These are phyloP conservation scores for Amborella trichopoda DNA, from an alignment of 164 flowering plant species.

Conservation along the genomic window DNA sequence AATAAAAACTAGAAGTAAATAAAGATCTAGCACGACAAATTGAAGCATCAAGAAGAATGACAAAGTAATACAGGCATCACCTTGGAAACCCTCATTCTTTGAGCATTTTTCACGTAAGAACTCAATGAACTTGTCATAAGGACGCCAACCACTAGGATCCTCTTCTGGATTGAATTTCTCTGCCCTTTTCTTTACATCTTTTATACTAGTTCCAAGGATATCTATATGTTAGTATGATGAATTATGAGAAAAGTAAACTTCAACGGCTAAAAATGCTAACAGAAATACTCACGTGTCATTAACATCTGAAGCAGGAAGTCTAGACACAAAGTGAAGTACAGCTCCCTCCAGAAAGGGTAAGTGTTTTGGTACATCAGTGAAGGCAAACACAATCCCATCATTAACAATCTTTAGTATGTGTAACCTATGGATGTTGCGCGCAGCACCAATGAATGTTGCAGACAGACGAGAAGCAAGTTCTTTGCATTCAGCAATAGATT, in stretches of 20 bases:
- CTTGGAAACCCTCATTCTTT: constrained; percentile 67
- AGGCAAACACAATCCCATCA: constrained; percentile 72
- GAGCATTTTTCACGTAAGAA: constrained; percentile 61
- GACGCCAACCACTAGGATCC: constrained; percentile 99
- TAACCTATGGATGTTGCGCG: constrained; percentile 65
- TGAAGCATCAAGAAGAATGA: background rate
- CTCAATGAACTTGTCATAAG: constrained; percentile 61
- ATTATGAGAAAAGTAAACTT: background rate
- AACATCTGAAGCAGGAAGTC: constrained; percentile 62
- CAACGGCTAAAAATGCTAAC: background rate
- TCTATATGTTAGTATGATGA: background rate
- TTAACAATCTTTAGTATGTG: constrained; percentile 66
- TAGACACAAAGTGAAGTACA: constrained; percentile 69
- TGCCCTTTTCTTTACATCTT: constrained; percentile 57
- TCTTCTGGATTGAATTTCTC: constrained; percentile 75
- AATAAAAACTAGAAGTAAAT: background rate
- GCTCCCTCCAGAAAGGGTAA: constrained; percentile 69
- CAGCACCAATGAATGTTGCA: constrained; percentile 63
- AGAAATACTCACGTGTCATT: constrained; percentile 56
- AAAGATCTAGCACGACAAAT: background rate
- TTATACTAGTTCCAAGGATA: constrained; percentile 36
- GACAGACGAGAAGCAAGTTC: constrained; percentile 75
- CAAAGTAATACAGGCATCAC: constrained; percentile 16
- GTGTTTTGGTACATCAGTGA: constrained; percentile 62
- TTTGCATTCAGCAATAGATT: constrained; percentile 53